Evolutionary conservation across 306 rosid genomes (phyloP), one percentile per base, ranked within the genome.

Genomic region (Medicago lupulina): DNA sequence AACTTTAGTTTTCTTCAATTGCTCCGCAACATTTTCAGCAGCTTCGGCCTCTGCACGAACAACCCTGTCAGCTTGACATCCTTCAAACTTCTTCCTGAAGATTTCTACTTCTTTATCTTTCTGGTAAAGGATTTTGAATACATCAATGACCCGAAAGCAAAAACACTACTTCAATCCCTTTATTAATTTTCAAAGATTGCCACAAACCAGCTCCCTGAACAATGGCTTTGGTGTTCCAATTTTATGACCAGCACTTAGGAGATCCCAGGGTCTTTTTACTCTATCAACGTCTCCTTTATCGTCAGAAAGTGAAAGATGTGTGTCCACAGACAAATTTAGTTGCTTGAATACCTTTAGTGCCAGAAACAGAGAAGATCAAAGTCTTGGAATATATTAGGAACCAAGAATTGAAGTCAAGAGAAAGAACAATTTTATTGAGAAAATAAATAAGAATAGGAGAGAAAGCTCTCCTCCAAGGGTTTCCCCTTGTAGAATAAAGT

Each of bases 1-100:
- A 67, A 91, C 58, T 79, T 89, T 89, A 1, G 96, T 74, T 83
- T 89, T 90, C 83, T 85, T 88, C 81, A 95, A 83, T 71, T 90
- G 87, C 70, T 80, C 87, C 14, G 93, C 93, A 73, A 90, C 77
- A 70, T 89, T 86, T 84, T 84, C 92, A 83, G 95, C 64, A 5
- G 64, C 96, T 87, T 91, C 91, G 54, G 85, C 92, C 75, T 91
- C 97, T 38, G 94, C 95, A 68, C 93, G 87, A 38, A 73, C 82
- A 67, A 83, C 63, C 83, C 97, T 87, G 70, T 95, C 96, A n/a
- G 96, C 97, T 83, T 95, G 99, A 82, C 97, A 92, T 83, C 99
- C 99, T 8, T 97, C 93, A 77, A 87, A 95, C 81, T 86, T 90
- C 76, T 69, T 57, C 82, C 97, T 85, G 76, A 79, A 86, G 79